These are phyloP conservation scores for Byssochlamys sp. DNA, from an alignment of 2,329 filamentous ascomycete genomes.

Conservation along the genomic window DNA sequence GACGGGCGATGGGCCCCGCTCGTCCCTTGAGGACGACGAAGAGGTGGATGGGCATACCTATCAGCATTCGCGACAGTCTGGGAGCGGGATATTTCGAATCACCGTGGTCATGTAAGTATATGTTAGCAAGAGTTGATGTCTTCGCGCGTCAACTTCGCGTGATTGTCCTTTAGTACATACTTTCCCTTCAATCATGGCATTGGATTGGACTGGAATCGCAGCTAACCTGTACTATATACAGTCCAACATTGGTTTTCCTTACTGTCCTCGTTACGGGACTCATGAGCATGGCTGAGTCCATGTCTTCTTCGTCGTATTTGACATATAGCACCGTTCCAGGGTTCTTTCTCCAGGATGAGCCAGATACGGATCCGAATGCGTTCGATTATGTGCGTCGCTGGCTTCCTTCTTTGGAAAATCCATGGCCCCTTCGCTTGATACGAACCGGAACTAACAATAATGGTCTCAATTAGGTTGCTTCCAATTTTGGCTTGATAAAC, in stretches of 20 bases:
- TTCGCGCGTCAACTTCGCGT: too few species aligned
- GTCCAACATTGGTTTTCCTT: conserved; percentile 4
- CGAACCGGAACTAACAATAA: neutral
- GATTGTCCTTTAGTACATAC: too few species aligned
- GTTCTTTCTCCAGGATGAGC: conserved; percentile 45
- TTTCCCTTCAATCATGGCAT: neutral
- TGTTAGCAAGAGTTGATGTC: too few species aligned
- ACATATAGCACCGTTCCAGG: conserved; percentile 36
- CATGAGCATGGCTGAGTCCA: conserved; percentile 11
- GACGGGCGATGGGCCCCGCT: neutral
- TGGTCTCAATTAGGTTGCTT: conserved; percentile 20
- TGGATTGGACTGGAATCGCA: neutral
- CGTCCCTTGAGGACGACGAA: neutral
- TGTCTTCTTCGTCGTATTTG: conserved; percentile 13
- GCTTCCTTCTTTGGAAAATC: neutral
- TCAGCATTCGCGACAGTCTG: neutral
- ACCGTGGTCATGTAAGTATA: conserved; percentile 6
- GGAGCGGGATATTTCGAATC: neutral
- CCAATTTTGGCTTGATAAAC: conserved; percentile 43
- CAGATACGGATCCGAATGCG: conserved; percentile 33
- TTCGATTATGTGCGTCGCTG: conserved; percentile 40
- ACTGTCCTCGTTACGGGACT: conserved; percentile 6
- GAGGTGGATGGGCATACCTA: neutral
- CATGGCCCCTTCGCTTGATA: neutral
- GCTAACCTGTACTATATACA: conserved; percentile 4